These are phyloP conservation scores for Candida schatavii DNA, from an alignment of 805 yeast species.

Conservation along the genomic window DNA sequence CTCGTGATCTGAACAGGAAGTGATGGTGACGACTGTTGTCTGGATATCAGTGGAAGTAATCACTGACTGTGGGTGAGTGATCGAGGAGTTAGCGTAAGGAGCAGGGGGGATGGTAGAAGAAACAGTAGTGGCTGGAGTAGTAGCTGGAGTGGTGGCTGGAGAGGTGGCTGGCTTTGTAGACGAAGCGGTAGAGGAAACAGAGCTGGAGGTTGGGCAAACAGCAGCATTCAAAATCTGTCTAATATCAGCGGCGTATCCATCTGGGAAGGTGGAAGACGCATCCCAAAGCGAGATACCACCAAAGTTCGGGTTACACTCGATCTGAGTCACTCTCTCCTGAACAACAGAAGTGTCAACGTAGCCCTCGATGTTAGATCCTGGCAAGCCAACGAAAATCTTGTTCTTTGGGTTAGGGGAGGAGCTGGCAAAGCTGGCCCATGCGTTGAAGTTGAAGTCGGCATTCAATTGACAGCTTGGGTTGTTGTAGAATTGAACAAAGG, in stretches of 20 bases:
- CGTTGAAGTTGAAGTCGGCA: constrained; percentile 54
- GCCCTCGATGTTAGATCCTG: constrained; percentile 55
- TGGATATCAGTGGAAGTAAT: constrained; percentile 24
- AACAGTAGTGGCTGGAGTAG: constrained; percentile 16
- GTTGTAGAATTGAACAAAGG: constrained; percentile 87
- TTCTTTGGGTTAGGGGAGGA: constrained; percentile 66
- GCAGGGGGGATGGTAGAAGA: constrained; percentile 15
- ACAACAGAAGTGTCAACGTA: constrained; percentile 33
- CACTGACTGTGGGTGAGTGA: constrained; percentile 26
- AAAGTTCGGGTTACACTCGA: constrained; percentile 21
- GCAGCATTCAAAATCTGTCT: constrained; percentile 14
- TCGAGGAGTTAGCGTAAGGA: constrained; percentile 25
- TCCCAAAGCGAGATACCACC: constrained; percentile 42
- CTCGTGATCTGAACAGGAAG: constrained; percentile 32
- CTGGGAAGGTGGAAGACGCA: constrained; percentile 26
- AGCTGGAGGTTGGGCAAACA: constrained; percentile 4
- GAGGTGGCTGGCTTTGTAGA: constrained; percentile 5
- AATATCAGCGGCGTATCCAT: constrained; percentile 16
- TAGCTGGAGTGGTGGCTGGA: constrained; percentile 27
- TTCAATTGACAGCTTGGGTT: constrained; percentile 60
- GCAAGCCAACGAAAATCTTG: constrained; percentile 72
- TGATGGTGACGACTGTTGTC: constrained; percentile 34
- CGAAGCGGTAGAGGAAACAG: constrained; percentile 7
- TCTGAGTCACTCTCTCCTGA: constrained; percentile 12
- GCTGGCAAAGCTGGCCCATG: constrained; percentile 68